Conservation (phyloP, 2,329 filamentous ascomycete species). For the Exophiala xenobiotica region DNA sequence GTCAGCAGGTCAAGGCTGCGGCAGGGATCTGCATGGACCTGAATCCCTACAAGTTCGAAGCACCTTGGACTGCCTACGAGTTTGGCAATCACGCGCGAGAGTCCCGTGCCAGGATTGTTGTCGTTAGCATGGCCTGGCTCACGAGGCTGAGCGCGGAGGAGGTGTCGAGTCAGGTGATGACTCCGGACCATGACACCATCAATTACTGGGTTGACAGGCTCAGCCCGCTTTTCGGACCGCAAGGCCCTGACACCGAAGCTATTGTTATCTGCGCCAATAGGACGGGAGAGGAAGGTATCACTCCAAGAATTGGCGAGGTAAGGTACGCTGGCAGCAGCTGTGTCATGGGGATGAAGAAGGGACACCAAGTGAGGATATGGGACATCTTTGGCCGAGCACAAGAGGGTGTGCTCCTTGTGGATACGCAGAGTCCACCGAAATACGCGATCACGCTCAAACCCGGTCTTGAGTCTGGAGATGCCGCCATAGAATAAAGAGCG, state of each 20-base stretch:
- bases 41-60: constrained; percentile 62
- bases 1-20: constrained; percentile 40
- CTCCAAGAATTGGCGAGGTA: constrained; percentile 40
- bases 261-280: constrained; percentile 50
- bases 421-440: constrained; percentile 43
- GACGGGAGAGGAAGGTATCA: constrained; percentile 41
- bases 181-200: constrained; percentile 60
- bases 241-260: constrained; percentile 35
- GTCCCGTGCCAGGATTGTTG: constrained; percentile 51
- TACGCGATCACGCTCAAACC: constrained; percentile 19
- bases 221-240: constrained; percentile 47
- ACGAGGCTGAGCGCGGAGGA: constrained; percentile 52
- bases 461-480: neutral
- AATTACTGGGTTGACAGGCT: constrained; percentile 64
- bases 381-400: constrained; percentile 46
- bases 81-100: constrained; percentile 57
- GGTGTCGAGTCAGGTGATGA: constrained; percentile 42
- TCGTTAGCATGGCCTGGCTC: constrained; percentile 65
- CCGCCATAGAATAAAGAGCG: neutral
- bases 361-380: constrained; percentile 44
- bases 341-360: constrained; percentile 39
- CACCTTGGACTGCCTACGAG: constrained; percentile 60
- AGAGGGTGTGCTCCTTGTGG: constrained; percentile 48
- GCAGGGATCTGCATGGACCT: constrained; percentile 57
- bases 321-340: constrained; percentile 51